Evolutionary conservation across 306 rosid genomes (phyloP), one percentile per base, ranked within the genome.

Genomic region (Malus sylvestris): DNA sequence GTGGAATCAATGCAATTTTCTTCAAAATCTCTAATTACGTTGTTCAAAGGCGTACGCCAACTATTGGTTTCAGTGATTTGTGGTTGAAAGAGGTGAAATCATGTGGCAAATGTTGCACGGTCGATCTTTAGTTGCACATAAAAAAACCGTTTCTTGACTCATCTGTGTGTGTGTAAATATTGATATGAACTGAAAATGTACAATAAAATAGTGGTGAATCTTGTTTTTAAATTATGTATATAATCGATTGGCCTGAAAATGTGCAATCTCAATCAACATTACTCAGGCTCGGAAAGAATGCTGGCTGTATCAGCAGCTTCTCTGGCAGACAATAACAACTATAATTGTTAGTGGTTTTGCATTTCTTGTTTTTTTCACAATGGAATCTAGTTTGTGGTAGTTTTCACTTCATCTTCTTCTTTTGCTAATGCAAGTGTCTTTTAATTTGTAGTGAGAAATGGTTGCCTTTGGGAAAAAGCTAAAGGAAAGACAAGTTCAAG

Each of bases 401-500:
- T 20, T 62, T 75, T 62, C 33, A 64, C 12, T 69, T 62, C 35
- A 55, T 53, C 33, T 44, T 82, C 16, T 20, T 35, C 66, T 27
- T 73, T 25, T 66, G 81, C 73, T 63, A 69, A 74, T 42, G 59
- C 42, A 61, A 80, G 72, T 38, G 10, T 44, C 13, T 45, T 11
- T 81, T 75, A 22, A 20, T 45, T 81, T 85, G 78, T 78, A 90
- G 89, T 71, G 72, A 84, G 89, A n/a, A 80, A 96, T 96, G 99
- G 99, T 96, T 86, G 93, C 93, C 79, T 96, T 96, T 52, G 99
- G 99, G 87, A 96, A 96, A 78, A 93, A 91, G 94, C 86, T 96
- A 78, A 96, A 96, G 90, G 94, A 89, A 64, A 85, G 99, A 71
- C 98, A 87, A 76, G 81, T 89, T 62, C 80, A 81, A 86, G 99